Evolutionary conservation across 2,329 filamentous ascomycete genomes (phyloP), one percentile per base, ranked within the genome.

Genomic region (Amesomyces nigricolor): DNA sequence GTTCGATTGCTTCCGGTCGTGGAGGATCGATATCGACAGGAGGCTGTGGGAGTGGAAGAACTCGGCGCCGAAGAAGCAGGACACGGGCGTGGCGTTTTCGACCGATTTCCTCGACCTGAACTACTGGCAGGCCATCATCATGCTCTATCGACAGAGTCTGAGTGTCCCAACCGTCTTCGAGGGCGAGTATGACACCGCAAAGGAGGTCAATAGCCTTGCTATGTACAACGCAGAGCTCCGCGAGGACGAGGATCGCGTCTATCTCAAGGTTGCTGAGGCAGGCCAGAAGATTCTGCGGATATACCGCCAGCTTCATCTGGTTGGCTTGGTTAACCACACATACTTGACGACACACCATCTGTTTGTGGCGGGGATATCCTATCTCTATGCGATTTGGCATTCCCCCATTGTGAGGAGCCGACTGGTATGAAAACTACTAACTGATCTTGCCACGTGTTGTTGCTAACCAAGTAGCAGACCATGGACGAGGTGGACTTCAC

Each of bases 401-500:
- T 96, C 92, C 10, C 85, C 89, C 5, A 81, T 89, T 52, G 92
- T 97, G 48, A 83, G 92, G 64, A 91, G 87, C 68, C 85, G 89
- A 54, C 75, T 97, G 71, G 89, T 92, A 81, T 74, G 87, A 30
- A 5, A n/a, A n/a, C 22, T 14, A 30, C 29, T 5, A 35, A 35
- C 22, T 38, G 43, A 11, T 30, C 3, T 17, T 29, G 5, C 1
- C 38, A 22, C n/a, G 16, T n/a, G 43, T 10, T 42, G 26, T n/a
- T 42, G 30, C 67, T 74, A 63, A 74, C 55, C 11, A 2, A 37
- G 32, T 10, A 14, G 4, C 54, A 85, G 82, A 89, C 87, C 7
- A 87, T 96, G 74, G 91, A 97, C 66, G 92, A 97, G 68, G 91
- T 97, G n/a, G 92, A 97, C 68, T 96, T 96, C 65, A 97, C 92